Conservation (phyloP, 2,329 filamentous ascomycete species). For the Aspergillus ustus region DNA sequence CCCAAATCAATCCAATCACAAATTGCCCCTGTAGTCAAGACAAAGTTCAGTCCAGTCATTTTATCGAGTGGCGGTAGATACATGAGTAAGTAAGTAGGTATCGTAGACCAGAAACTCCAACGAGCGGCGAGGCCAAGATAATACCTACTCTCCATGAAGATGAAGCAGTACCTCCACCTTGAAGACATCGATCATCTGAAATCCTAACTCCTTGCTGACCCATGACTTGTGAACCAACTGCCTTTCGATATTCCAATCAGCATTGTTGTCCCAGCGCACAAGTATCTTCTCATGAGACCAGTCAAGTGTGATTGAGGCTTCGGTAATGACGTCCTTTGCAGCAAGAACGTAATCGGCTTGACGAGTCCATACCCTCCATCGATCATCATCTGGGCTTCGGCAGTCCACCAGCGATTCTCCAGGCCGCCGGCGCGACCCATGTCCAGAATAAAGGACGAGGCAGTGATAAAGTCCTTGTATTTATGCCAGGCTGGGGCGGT, state of each 20-base stretch:
- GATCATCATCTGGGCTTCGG: constrained; percentile 15
- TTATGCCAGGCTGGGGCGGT: constrained; percentile 26
- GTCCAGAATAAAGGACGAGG: constrained; percentile 22
- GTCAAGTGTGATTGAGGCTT: constrained; percentile 27
- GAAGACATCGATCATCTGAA: constrained; percentile 4
- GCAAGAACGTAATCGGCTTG: background rate
- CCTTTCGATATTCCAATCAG: constrained; percentile 23
- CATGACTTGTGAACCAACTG: constrained; percentile 22
- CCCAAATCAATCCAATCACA: background rate
- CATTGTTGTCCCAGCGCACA: constrained; percentile 24
- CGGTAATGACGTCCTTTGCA: constrained; percentile 14
- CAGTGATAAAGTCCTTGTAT: constrained; percentile 19
- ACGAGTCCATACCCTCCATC: constrained; percentile 7
- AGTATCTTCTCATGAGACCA: constrained; percentile 28
- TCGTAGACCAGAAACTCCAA: background rate
- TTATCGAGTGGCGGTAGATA: background rate
- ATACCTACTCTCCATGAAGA: background rate
- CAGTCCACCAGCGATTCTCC: constrained; percentile 13
- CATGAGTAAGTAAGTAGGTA: background rate
- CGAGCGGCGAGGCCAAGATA: background rate
- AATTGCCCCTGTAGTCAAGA: background rate
- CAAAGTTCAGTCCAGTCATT: background rate
- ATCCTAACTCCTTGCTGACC: constrained; percentile 13
- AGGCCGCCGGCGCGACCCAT: constrained; percentile 24
- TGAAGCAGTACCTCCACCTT: constrained; percentile 26